Conservation (phyloP, 257 asterid species). For the Handroanthus guayacan region DNA sequence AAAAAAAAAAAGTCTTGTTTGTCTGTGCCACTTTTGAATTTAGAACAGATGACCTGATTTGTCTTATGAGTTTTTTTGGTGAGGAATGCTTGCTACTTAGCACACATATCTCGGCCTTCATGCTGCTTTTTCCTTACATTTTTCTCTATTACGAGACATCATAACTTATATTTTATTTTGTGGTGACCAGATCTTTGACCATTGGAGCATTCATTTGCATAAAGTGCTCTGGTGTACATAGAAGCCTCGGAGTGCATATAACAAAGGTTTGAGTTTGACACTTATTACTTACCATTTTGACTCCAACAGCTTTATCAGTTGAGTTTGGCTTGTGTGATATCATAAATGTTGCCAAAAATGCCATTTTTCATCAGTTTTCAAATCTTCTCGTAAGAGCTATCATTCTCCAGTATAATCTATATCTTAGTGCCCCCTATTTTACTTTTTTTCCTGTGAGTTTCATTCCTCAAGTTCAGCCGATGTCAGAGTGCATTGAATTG, state of each 20-base stretch:
- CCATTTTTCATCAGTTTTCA: neutral
- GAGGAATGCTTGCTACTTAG: neutral
- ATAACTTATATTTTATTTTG: conserved; percentile 33
- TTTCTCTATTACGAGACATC: neutral
- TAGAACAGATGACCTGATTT: neutral
- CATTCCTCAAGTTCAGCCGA: neutral
- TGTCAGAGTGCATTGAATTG: neutral
- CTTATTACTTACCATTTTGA: neutral
- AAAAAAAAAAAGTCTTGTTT: neutral
- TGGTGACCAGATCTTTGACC: conserved; percentile 69
- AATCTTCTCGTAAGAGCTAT: neutral
- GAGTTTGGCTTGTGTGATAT: neutral
- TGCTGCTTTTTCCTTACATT: neutral
- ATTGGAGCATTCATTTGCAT: conserved; percentile 87
- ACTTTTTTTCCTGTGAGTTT: neutral
- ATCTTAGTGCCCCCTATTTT: neutral
- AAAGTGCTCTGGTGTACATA: conserved; percentile 92
- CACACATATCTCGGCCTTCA: neutral
- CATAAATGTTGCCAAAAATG: neutral
- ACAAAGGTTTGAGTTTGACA: conserved; percentile 70
- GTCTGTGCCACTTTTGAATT: conserved; percentile 7
- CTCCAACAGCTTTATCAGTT: neutral
- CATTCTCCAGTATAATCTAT: neutral
- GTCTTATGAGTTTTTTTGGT: neutral
- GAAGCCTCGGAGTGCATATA: conserved; percentile 96